Evolutionary conservation across 139 green algal genomes (phyloP), one percentile per base, ranked within the genome.

Genomic region (Coelastrella sp.): DNA sequence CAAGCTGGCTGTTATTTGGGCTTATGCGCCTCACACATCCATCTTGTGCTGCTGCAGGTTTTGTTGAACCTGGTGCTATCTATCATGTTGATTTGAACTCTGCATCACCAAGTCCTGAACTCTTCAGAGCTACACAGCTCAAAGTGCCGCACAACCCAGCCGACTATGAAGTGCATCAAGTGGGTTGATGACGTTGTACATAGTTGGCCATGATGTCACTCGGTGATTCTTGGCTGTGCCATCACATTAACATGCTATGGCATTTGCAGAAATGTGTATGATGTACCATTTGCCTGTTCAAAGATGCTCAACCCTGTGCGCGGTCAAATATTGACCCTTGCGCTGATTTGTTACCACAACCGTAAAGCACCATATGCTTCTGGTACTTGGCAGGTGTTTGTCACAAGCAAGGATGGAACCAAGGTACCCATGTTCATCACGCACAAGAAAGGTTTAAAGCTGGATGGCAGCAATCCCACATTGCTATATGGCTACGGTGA

Each of bases 401-500:
- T 93, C 32, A 75, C 67, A 68, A 95, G 87, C 90, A 94, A 90
- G 62, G 96, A 99, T 85, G 96, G 95, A 57, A 97, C 93, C 11
- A 67, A 74, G 67, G 86, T 98, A 2, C 96, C 96, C 0, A 94
- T 98, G 90, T 98, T 98, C 85, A 87, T 98, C 25, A 92, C 92
- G 5, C 81, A 87, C 76, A 91, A 74, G 11, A 95, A 95, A 77
- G 94, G 88, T 7, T 37, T 94, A 17, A 23, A 81, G 27, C 88
- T 94, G 72, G 89, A 97, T 63, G 90, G 91, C 51, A 85, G 32
- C 35, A 89, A 91, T 43, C 94, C 95, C 43, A 94, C 93, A 3
- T 91, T 99, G 83, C 92, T 99, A 13, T 99, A 98, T 64, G 96
- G 94, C 57, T 99, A 98, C 75, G 96, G 91, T 86, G 37, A 43